A percentile compares a stretch with the other conserved stretches of the same genome.
These are phyloP conservation scores for Leishmania mexicana DNA, from an alignment of 208 protist genomes.

Conservation along the genomic window DNA sequence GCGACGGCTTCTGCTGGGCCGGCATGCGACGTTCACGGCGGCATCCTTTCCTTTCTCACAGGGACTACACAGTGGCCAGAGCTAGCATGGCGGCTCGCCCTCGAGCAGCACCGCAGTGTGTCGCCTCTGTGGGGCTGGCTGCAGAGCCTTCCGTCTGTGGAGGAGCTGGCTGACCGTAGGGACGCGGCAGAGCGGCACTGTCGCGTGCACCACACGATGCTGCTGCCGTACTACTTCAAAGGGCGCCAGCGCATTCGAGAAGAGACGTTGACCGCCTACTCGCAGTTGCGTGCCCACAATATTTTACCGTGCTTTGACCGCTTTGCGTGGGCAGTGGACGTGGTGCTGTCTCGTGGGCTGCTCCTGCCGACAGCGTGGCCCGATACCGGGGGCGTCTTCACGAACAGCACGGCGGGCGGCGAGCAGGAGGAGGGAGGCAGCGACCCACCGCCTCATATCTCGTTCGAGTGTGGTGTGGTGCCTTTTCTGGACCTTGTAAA, in stretches of 20 bases:
- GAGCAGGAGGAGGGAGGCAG: background rate
- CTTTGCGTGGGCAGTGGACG: constrained; percentile 64
- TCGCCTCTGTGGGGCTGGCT: constrained; percentile 89
- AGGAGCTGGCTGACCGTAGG: constrained; percentile 40
- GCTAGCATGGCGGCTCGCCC: constrained; percentile 73
- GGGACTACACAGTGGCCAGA: constrained; percentile 62
- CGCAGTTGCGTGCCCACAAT: constrained; percentile 41
- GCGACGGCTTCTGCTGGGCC: background rate
- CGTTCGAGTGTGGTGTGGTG: constrained; percentile 72
- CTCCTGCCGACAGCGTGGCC: constrained; percentile 68
- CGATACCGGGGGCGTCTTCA: background rate
- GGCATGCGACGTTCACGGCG: constrained; percentile 14
- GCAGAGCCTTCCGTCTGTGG: constrained; percentile 49
- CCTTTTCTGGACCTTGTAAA: constrained; percentile 86
- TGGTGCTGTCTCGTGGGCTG: constrained; percentile 67
- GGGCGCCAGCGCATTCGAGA: constrained; percentile 40
- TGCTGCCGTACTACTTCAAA: constrained; percentile 61
- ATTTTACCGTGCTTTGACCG: constrained; percentile 41
- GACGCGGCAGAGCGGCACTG: constrained; percentile 57
- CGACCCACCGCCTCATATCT: background rate
- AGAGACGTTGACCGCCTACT: constrained; percentile 50
- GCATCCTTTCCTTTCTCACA: constrained; percentile 62
- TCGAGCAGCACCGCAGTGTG: constrained; percentile 77
- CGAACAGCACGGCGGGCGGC: background rate
- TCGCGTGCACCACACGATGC: constrained; percentile 58